Percentiles rank a stretch among this genome's conserved stretches.
These are phyloP conservation scores for Colletotrichum horii DNA, from an alignment of 2,329 filamentous ascomycete species.

Conservation along the genomic window DNA sequence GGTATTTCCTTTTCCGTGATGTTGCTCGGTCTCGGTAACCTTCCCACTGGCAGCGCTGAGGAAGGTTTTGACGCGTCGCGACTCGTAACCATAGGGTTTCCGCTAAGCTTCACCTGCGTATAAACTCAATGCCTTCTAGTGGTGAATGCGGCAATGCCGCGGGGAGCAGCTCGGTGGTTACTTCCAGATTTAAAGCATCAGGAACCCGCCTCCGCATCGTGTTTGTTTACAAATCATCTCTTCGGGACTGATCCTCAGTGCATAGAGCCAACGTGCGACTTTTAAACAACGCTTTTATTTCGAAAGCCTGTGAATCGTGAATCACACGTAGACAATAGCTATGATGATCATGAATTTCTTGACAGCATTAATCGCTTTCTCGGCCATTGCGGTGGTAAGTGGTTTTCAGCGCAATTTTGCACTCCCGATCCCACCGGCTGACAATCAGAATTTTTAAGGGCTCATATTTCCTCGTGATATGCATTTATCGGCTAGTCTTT, in stretches of 20 bases:
- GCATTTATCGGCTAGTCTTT: neutral
- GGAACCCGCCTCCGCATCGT: neutral
- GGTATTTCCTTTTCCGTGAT: neutral
- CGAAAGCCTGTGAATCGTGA: neutral
- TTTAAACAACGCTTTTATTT: neutral
- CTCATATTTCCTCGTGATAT: neutral
- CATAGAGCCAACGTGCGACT: fast-evolving
- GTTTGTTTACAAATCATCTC: fast-evolving
- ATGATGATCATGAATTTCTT: neutral
- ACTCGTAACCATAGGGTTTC: neutral
- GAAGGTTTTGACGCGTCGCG: neutral
- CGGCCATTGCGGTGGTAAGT: neutral
- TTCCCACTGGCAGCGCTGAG: neutral
- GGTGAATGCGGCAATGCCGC: neutral
- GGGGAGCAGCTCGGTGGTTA: neutral
- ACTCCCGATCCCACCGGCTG: neutral
- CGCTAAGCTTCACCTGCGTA: neutral
- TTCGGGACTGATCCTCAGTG: fast-evolving
- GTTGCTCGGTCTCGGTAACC: neutral
- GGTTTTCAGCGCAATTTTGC: no score
- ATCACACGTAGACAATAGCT: neutral
- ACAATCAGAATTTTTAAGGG: neutral
- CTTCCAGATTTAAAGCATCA: neutral
- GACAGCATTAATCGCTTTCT: neutral
- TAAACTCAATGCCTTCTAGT: neutral